Evolutionary conservation across 495 filamentous ascomycete genomes (phyloP).

Genomic region (Aspergillus bridgeri): DNA sequence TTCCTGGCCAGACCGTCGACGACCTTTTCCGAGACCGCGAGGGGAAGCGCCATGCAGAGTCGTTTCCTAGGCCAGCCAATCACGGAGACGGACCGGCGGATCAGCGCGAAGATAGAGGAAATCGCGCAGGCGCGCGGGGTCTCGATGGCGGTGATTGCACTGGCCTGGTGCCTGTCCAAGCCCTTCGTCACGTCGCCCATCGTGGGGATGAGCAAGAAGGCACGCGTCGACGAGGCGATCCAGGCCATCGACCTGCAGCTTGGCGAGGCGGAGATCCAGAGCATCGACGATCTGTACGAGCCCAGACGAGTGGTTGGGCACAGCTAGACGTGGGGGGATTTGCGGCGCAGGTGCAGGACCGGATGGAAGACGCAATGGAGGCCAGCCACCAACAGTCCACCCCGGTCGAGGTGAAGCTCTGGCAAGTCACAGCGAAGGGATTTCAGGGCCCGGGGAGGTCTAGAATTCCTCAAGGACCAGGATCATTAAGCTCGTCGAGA

Average conservation of each 20-base stretch:
- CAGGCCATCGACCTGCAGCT: conserved; percentile 45
- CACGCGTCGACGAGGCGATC: conserved; percentile 58
- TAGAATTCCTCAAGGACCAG: not conserved
- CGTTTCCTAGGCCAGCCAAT: conserved; percentile 13
- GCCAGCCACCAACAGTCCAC: too few relatives aligned
- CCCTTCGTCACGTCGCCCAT: conserved; percentile 53
- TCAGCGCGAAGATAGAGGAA: conserved; percentile 57
- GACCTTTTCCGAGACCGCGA: conserved; percentile 13
- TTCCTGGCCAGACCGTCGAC: conserved; percentile 35
- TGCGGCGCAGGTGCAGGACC: too few relatives aligned
- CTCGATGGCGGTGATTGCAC: conserved; percentile 58
- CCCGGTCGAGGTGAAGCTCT: not conserved
- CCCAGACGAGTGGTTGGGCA: conserved; percentile 21
- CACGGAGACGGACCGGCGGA: conserved; percentile 37
- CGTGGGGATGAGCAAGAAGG: conserved; percentile 57
- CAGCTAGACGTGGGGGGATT: not conserved
- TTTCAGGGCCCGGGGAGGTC: not conserved
- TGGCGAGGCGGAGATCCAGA: conserved; percentile 54
- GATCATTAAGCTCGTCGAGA: not conserved
- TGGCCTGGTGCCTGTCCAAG: conserved; percentile 60
- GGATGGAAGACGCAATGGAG: not conserved
- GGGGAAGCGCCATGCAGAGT: conserved; percentile 13
- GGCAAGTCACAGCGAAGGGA: not conserved
- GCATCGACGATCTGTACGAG: conserved; percentile 60
- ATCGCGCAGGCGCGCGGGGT: conserved; percentile 56